A percentile compares a stretch with the other conserved stretches of the same genome.
phyloP scores from a whole-genome alignment of 202 grass and related monocot species.

The Zoysia matrella region DNA sequence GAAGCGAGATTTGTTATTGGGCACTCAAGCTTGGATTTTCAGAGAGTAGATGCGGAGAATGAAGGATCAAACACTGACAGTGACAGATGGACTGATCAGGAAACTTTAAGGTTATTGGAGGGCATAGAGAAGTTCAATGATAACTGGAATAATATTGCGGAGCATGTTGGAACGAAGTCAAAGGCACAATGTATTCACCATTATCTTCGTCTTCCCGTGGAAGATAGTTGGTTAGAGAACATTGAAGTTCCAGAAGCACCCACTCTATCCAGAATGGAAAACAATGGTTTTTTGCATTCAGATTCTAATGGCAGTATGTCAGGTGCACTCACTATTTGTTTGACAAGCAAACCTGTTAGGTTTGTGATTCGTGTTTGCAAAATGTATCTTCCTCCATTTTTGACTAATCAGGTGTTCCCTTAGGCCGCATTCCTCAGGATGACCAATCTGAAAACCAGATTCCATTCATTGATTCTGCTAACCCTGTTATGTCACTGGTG shows the following conservation, averaged over 20 bases:
- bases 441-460: slow-evolving; percentile 54
- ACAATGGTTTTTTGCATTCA: slow-evolving; percentile 46
- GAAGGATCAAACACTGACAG: slow-evolving; percentile 63
- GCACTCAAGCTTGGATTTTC: slow-evolving; percentile 93
- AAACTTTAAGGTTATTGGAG: slow-evolving; percentile 89
- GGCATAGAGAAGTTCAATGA: slow-evolving; percentile 91
- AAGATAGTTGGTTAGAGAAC: slow-evolving; percentile 75
- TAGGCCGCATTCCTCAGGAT: slow-evolving; percentile 61
- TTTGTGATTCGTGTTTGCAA: slow-evolving; percentile 20
- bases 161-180: slow-evolving; percentile 84
- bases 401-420: slow-evolving; percentile 37
- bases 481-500: slow-evolving; percentile 96
- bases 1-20: slow-evolving; percentile 84
- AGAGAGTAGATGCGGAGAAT: slow-evolving; percentile 70
- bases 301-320: slow-evolving; percentile 65
- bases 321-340: slow-evolving; percentile 57
- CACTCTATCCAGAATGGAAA: slow-evolving; percentile 41
- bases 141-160: slow-evolving; percentile 88
- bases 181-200: slow-evolving; percentile 93
- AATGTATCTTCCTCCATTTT: slow-evolving; percentile 26
- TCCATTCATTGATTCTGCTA: slow-evolving; percentile 85
- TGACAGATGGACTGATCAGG: slow-evolving; percentile 90
- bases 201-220: slow-evolving; percentile 90
- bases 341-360: slow-evolving; percentile 3
- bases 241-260: slow-evolving; percentile 67